Evolutionary conservation across 2,329 filamentous ascomycete genomes (phyloP).

Genomic region (Diaporthe destruens): DNA sequence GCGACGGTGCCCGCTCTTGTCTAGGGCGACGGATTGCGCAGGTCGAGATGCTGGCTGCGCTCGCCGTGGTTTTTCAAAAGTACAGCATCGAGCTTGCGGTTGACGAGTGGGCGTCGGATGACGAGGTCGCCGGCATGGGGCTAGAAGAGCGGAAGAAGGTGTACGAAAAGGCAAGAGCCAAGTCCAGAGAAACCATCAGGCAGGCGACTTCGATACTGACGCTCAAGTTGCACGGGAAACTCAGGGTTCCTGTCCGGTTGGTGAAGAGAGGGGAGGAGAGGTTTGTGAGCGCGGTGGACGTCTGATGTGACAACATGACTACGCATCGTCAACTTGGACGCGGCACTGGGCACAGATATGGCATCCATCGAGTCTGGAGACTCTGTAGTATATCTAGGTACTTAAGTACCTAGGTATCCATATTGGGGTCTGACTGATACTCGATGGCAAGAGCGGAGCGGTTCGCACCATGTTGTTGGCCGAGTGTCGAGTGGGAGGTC

Average conservation of each 20-base stretch:
- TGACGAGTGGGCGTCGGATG: constrained; percentile 67
- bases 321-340: neutral
- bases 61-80: constrained; percentile 67
- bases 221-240: constrained; percentile 73
- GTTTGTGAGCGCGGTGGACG: constrained; percentile 64
- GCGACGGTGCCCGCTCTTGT: constrained; percentile 69
- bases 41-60: constrained; percentile 67
- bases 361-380: neutral
- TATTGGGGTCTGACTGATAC: neutral
- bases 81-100: constrained; percentile 80
- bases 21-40: constrained; percentile 70
- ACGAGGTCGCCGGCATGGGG: constrained; percentile 66
- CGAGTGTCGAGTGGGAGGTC: neutral
- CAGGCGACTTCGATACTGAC: constrained; percentile 75
- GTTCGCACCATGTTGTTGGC: neutral
- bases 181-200: constrained; percentile 64
- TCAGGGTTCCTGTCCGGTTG: constrained; percentile 74
- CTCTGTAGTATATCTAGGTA: neutral
- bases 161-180: constrained; percentile 72
- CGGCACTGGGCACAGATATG: neutral
- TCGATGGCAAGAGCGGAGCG: neutral
- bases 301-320: neutral
- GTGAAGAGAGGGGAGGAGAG: constrained; percentile 78
- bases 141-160: constrained; percentile 60
- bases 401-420: too few species aligned